These are phyloP conservation scores for Metschnikowia arizonensis DNA, from an alignment of 805 yeast species.

Conservation along the genomic window DNA sequence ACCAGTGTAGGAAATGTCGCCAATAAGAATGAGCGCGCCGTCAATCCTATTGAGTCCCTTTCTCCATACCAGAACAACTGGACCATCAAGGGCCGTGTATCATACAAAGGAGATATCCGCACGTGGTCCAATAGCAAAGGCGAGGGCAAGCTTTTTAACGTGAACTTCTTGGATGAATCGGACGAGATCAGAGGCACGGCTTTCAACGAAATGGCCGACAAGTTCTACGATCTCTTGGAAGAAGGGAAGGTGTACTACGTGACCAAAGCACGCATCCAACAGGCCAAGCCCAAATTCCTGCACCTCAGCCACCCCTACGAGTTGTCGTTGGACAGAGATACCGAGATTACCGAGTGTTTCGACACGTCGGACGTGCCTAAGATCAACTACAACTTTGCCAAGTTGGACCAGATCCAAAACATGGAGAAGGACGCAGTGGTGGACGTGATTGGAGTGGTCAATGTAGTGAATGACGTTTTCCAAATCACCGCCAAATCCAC, in stretches of 20 bases:
- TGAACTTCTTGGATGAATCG: slow-evolving; percentile 86
- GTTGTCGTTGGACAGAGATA: slow-evolving; percentile 73
- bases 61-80: slow-evolving; percentile 89
- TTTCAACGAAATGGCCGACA: slow-evolving; percentile 82
- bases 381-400: slow-evolving; percentile 69
- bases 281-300: slow-evolving; percentile 83
- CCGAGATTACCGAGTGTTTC: slow-evolving; percentile 64
- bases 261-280: slow-evolving; percentile 73
- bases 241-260: slow-evolving; percentile 89
- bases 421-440: slow-evolving; percentile 67
- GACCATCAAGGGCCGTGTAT: slow-evolving; percentile 91
- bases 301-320: slow-evolving; percentile 86
- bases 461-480: slow-evolving; percentile 67
- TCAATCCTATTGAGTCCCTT: slow-evolving; percentile 76
- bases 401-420: slow-evolving; percentile 60
- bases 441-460: slow-evolving; percentile 85
- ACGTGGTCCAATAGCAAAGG: slow-evolving; percentile 86
- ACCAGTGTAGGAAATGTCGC: background rate
- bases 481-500: slow-evolving; percentile 83
- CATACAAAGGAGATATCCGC: slow-evolving; percentile 80
- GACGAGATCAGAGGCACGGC: slow-evolving; percentile 96
- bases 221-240: slow-evolving; percentile 66
- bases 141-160: slow-evolving; percentile 84
- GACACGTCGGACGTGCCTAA: slow-evolving; percentile 69
- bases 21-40: slow-evolving; percentile 17